Evolutionary conservation across 2,329 filamentous ascomycete genomes (phyloP).

Genomic region (Hymenotorrendiella dingleyae): DNA sequence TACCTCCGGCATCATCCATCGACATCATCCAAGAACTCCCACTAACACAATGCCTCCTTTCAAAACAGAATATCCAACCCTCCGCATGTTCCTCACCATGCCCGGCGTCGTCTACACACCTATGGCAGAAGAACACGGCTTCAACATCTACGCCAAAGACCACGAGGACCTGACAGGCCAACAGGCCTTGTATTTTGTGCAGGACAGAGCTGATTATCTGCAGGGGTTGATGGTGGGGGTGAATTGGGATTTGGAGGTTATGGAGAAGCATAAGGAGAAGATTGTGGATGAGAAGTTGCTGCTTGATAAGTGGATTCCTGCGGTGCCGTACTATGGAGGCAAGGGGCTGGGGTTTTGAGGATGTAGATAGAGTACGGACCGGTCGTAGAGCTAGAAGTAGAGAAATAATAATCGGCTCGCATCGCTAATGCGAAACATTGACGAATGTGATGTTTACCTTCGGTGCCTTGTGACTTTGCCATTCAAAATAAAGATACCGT

Average conservation of each 20-base stretch:
- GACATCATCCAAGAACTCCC: no score
- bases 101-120: conserved; percentile 35
- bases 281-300: conserved; percentile 25
- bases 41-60: conserved; percentile 24
- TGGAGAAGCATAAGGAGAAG: conserved; percentile 25
- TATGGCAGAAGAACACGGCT: conserved; percentile 5
- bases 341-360: conserved; percentile 11
- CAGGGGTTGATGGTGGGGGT: conserved; percentile 30
- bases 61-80: conserved; percentile 37
- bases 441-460: no score
- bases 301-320: conserved; percentile 18
- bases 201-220: conserved; percentile 31
- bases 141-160: conserved; percentile 32
- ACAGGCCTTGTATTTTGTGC: conserved; percentile 28
- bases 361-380: background rate
- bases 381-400: background rate
- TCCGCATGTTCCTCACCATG: conserved; percentile 41
- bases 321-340: conserved; percentile 12
- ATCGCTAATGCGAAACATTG: no score
- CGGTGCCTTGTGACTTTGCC: no score
- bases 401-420: background rate
- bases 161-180: conserved; percentile 29
- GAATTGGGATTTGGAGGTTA: conserved; percentile 34
- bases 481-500: no score
- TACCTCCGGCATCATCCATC: no score